These are phyloP conservation scores for Bassia scoparia DNA, from an alignment of 148 eudicot species.

Conservation along the genomic window DNA sequence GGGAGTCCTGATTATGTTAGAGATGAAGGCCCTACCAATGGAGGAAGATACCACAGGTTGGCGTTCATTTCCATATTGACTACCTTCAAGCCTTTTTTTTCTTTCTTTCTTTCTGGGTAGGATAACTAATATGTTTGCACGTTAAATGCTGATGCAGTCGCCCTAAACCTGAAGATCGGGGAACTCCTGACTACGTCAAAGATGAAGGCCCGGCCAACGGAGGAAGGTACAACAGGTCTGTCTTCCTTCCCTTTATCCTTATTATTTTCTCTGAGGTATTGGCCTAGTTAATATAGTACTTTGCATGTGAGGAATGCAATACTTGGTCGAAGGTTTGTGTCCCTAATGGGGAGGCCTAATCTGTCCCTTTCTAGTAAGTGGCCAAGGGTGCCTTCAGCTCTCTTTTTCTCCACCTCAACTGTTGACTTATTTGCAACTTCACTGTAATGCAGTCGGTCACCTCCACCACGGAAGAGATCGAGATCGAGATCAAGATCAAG, in stretches of 20 bases:
- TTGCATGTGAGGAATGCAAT: too few species aligned
- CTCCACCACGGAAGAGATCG: slow-evolving; percentile 36
- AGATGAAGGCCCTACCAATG: slow-evolving; percentile 52
- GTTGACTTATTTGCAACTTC: neutral
- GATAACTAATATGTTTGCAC: neutral
- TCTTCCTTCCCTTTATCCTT: neutral
- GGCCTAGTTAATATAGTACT: neutral
- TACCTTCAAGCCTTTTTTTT: neutral
- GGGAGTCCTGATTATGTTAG: slow-evolving; percentile 35
- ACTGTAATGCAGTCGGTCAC: slow-evolving; percentile 39
- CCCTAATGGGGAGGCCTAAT: too few species aligned
- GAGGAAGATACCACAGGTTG: slow-evolving; percentile 30
- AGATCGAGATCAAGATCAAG: neutral
- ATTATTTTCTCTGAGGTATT: neutral
- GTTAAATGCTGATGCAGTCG: slow-evolving; percentile 15
- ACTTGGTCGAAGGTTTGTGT: too few species aligned
- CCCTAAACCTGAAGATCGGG: slow-evolving; percentile 13
- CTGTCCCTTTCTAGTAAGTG: too few species aligned
- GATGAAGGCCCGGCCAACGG: slow-evolving; percentile 53
- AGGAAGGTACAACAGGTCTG: slow-evolving; percentile 35
- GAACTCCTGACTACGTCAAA: slow-evolving; percentile 34
- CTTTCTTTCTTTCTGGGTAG: neutral
- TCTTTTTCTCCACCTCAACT: neutral
- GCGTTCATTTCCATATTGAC: neutral
- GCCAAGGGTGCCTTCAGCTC: neutral